Evolutionary conservation across 2,329 filamentous ascomycete species (phyloP).

Genomic region (Curvularia sp.): DNA sequence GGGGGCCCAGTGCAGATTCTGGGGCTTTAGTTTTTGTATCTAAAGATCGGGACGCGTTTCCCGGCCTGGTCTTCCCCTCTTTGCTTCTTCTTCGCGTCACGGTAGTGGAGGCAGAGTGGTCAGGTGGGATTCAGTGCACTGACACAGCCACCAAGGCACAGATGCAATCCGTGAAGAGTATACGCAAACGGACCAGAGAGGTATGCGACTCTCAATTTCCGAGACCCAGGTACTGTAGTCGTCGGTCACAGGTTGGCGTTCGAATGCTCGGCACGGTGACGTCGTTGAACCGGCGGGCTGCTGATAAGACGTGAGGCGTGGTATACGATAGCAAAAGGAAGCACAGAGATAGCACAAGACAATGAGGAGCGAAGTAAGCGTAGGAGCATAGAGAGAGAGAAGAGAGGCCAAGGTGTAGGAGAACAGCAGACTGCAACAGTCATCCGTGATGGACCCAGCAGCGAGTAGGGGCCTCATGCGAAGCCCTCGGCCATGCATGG

Average conservation of each 20-base stretch:
- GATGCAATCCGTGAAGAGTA: conserved; percentile 18
- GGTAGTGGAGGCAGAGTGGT: conserved; percentile 20
- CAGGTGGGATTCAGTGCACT: conserved; percentile 39
- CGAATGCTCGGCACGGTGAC: conserved; percentile 19
- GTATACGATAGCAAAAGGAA: conserved; percentile 8
- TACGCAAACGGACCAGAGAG: background rate
- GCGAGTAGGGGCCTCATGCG: conserved; percentile 17
- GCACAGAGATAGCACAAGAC: conserved; percentile 8
- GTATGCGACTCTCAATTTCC: background rate
- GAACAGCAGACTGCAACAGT: conserved; percentile 11
- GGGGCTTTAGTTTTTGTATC: background rate
- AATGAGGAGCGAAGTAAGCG: background rate
- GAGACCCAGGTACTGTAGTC: background rate
- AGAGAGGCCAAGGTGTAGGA: conserved; percentile 5
- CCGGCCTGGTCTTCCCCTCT: background rate
- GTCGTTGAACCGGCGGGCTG: conserved; percentile 17
- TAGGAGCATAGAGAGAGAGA: conserved; percentile 10
- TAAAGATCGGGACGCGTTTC: background rate
- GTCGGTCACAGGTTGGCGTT: conserved; percentile 4
- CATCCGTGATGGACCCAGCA: conserved; percentile 27
- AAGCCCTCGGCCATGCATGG: conserved; percentile 22
- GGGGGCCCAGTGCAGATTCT: conserved; percentile 7
- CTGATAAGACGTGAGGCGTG: conserved; percentile 19
- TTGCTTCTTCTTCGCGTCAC: conserved; percentile 11
- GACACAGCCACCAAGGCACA: conserved; percentile 39